Evolutionary conservation across 495 filamentous ascomycete genomes (phyloP).

Genomic region (Aspergillus coremiiformis): DNA sequence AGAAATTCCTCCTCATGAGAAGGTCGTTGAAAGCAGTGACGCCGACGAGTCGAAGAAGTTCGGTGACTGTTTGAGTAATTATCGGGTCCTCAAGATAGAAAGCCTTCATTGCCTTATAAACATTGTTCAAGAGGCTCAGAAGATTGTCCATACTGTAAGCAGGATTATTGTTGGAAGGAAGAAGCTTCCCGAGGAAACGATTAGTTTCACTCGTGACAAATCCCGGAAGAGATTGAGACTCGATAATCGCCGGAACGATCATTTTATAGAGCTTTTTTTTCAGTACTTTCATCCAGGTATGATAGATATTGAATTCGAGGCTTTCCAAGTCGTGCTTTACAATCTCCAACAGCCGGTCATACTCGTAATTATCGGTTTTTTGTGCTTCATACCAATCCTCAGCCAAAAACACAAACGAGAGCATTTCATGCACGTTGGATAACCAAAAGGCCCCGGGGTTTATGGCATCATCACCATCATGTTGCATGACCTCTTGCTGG

Average conservation of each 20-base stretch:
- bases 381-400: conserved; percentile 99
- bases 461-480: conserved; percentile 94
- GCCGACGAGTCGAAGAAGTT: conserved; percentile 87
- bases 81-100: conserved; percentile 96
- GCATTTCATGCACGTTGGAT: conserved; percentile 99
- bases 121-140: conserved; percentile 90
- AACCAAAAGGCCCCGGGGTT: conserved; percentile 98
- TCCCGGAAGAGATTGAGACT: conserved; percentile 94
- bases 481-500: conserved; percentile 98
- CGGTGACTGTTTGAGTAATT: conserved; percentile 88
- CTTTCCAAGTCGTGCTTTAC: conserved; percentile 98
- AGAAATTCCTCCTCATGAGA: conserved; percentile 94
- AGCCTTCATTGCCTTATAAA: conserved; percentile 95
- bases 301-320: conserved; percentile 99
- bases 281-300: conserved; percentile 99
- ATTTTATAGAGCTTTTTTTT: conserved; percentile 99
- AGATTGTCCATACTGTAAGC: conserved; percentile 99
- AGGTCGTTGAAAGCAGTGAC: conserved; percentile 99
- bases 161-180: conserved; percentile 78
- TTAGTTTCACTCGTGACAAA: conserved; percentile 98
- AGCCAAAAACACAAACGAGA: conserved; percentile 97
- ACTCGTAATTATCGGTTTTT: conserved; percentile 98
- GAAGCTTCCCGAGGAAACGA: conserved; percentile 92
- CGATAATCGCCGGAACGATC: conserved; percentile 98
- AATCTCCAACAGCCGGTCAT: conserved; percentile 94